Base-by-base conservation (phyloP, 2,329 filamentous ascomycete genomes). In the Talaromyces sp. region DNA sequence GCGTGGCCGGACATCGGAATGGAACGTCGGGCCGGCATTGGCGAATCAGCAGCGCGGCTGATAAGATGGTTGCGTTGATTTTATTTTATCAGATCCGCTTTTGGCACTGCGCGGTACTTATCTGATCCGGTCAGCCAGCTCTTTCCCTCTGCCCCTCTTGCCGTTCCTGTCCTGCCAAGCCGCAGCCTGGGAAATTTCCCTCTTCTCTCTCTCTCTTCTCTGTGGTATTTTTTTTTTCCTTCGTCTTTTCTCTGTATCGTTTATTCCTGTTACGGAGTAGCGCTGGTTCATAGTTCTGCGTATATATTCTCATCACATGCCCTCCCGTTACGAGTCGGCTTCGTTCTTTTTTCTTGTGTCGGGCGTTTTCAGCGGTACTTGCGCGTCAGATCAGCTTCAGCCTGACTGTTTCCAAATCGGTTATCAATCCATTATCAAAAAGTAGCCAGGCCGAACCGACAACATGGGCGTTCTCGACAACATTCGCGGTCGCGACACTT, bases 401-500 rank as follows among this genome's bases (percentile, higher is more conserved):
- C 37, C n/a, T 15, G 27, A 8, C n/a, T 19, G 9, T 22, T 10
- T 35, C 31, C 2, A n/a, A 11, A 1, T 37, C 5, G 17, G 9
- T 31, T 17, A 10, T 31, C 17, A n/a, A 10, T 50, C 17, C 15
- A n/a, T 27, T 35, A 10, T 37, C 8, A 3, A 31, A 50, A 13
- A 5, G 9, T 2, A 7, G 35, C 3, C 35, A 41, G 27, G 15
- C 10, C 13, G 15, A 15, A n/a, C 56, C 11, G 19, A 11, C 37
- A 56, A 33, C 8, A 66, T 66, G 65, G 65, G 61, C 49, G 47
- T 66, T 25, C 45, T 66, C 27, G 47, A 61, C 19, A 52, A 45
- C 35, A 52, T 66, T 39, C 65, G 61, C 35, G 56, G 61, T 35
- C 65, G 65, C 43, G 65, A 66, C 39, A 58, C 45, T 41, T 63